Percentiles rank a stretch among this genome's conserved stretches.
These are phyloP conservation scores for Ogataea saltuana DNA, from an alignment of 805 yeast genomes.

Conservation along the genomic window DNA sequence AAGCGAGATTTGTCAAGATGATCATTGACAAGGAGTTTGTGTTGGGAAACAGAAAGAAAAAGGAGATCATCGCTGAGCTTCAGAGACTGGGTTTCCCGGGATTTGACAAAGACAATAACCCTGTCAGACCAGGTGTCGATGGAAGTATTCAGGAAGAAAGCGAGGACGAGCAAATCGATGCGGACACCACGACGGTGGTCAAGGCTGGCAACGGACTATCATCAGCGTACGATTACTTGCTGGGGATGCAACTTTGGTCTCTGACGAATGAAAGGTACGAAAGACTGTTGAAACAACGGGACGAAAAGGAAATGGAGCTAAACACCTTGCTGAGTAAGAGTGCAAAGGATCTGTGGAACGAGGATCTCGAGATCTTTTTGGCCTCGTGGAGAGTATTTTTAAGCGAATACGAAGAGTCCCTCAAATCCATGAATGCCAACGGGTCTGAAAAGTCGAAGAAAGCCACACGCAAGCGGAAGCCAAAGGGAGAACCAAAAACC, in stretches of 20 bases:
- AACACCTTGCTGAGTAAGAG: conserved; percentile 61
- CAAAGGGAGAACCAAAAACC: conserved; percentile 22
- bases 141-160: conserved; percentile 39
- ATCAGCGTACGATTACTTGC: conserved; percentile 78
- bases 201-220: conserved; percentile 47
- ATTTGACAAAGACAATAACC: conserved; percentile 68
- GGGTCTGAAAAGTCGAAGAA: conserved; percentile 45
- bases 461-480: conserved; percentile 34
- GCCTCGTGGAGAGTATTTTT: conserved; percentile 67
- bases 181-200: conserved; percentile 45
- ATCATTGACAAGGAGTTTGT: conserved; percentile 74
- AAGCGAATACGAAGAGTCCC: conserved; percentile 60
- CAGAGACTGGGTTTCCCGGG: conserved; percentile 68
- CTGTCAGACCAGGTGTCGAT: conserved; percentile 39
- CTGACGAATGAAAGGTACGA: conserved; percentile 89
- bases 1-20: conserved; percentile 88
- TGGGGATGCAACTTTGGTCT: conserved; percentile 94
- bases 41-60: conserved; percentile 75
- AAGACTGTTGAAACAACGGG: conserved; percentile 69
- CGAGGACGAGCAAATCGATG: conserved; percentile 30
- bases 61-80: conserved; percentile 62
- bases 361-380: conserved; percentile 75
- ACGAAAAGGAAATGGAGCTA: conserved; percentile 70
- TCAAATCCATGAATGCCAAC: conserved; percentile 49
- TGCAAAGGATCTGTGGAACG: conserved; percentile 87